A percentile compares a stretch with the other conserved stretches of the same genome.
Conservation (phyloP, 2,329 filamentous ascomycete species). For the Annulohypoxylon truncatum region DNA sequence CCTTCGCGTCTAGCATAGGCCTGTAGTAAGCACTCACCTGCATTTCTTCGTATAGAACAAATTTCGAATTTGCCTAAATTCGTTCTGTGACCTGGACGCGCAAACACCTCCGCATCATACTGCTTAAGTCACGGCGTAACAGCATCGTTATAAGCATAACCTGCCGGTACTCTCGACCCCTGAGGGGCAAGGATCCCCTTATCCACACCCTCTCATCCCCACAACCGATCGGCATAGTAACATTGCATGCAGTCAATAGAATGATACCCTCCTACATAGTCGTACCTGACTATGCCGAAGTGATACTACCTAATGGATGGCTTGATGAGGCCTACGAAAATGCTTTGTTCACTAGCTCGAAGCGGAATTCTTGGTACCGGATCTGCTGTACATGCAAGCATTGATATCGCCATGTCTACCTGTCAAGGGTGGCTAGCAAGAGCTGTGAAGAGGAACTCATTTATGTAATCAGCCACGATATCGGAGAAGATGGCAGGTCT, state of each 20-base stretch:
- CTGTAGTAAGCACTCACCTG: background rate
- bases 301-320: background rate
- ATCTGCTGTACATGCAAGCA: background rate
- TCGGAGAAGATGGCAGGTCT: background rate
- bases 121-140: background rate
- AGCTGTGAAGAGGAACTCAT: background rate
- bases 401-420: constrained; percentile 2
- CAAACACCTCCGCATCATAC: background rate
- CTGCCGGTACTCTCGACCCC: constrained; percentile 23
- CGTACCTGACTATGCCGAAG: constrained; percentile 13
- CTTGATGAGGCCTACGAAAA: constrained; percentile 1
- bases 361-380: background rate
- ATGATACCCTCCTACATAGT: constrained; percentile 11
- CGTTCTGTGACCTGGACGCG: background rate
- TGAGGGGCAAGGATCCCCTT: constrained; percentile 11
- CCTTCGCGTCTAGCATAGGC: background rate
- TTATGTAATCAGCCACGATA: background rate
- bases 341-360: background rate
- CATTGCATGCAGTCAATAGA: constrained; percentile 19
- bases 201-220: constrained; percentile 8
- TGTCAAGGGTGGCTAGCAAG: background rate
- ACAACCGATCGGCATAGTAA: constrained; percentile 16
- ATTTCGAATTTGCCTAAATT: background rate
- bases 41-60: constrained; percentile 1
- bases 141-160: constrained; percentile 18